Conservation (phyloP, 2,329 filamentous ascomycete species). For the Aspergillus glaucus region DNA sequence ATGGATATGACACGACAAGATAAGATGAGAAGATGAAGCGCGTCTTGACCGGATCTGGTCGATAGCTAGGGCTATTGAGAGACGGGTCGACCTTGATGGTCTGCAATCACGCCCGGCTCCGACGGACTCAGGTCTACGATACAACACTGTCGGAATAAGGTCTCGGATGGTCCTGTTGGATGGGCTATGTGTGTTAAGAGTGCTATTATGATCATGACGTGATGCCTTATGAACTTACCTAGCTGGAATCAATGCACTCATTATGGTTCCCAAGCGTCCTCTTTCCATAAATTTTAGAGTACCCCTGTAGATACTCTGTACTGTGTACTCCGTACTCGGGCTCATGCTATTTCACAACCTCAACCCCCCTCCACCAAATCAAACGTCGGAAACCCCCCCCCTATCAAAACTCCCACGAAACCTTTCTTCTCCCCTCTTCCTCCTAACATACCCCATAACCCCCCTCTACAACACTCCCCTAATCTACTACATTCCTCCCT, state of each 20-base stretch:
- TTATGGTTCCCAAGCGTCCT: background rate
- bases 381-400: too few species aligned
- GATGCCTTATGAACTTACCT: background rate
- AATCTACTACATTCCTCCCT: background rate
- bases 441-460: too few species aligned
- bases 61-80: background rate
- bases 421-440: too few species aligned
- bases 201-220: background rate
- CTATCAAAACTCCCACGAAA: too few species aligned
- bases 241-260: constrained; percentile 1
- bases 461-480: background rate
- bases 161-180: too few species aligned
- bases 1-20: background rate
- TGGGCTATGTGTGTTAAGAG: background rate
- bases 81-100: background rate
- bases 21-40: background rate
- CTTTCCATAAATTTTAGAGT: too few species aligned
- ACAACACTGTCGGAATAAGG: too few species aligned
- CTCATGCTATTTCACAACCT: too few species aligned
- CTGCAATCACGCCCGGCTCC: constrained; percentile 3
- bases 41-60: background rate
- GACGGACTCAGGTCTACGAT: background rate
- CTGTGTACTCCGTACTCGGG: too few species aligned
- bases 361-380: too few species aligned
- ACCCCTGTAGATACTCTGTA: background rate